phyloP scores from a whole-genome alignment of 2,329 filamentous ascomycete species.

The Ceratocystis lukuohia region DNA sequence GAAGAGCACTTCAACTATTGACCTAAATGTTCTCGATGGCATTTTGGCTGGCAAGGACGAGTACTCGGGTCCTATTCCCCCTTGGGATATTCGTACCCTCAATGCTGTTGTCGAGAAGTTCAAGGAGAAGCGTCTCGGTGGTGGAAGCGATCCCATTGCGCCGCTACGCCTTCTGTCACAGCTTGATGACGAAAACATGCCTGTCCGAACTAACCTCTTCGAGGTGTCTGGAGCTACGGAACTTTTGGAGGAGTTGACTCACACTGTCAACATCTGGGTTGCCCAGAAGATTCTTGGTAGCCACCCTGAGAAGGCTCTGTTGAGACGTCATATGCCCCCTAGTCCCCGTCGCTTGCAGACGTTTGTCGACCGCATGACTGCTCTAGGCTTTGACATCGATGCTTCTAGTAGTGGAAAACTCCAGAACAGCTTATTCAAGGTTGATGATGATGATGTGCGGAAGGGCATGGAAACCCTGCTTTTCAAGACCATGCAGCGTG shows the following conservation, averaged over 20 bases:
- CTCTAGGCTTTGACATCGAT: conserved; percentile 81
- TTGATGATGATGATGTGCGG: conserved; percentile 75
- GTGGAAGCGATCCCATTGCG: conserved; percentile 65
- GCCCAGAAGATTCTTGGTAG: conserved; percentile 68
- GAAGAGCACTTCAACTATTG: conserved; percentile 77
- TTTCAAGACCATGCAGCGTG: conserved; percentile 88
- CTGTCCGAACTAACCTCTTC: conserved; percentile 92
- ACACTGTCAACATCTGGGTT: conserved; percentile 83
- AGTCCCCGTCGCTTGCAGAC: conserved; percentile 80
- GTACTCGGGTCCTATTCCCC: conserved; percentile 37
- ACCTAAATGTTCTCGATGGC: conserved; percentile 73
- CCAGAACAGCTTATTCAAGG: conserved; percentile 88
- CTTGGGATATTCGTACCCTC: conserved; percentile 68
- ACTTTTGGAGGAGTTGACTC: conserved; percentile 85
- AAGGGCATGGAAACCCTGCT: conserved; percentile 97
- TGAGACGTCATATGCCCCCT: conserved; percentile 73
- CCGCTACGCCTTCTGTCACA: conserved; percentile 83
- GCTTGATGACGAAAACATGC: conserved; percentile 94
- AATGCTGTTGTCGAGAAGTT: conserved; percentile 78
- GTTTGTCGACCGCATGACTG: conserved; percentile 85
- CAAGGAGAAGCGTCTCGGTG: conserved; percentile 72
- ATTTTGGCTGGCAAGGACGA: conserved; percentile 59
- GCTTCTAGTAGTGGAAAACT: conserved; percentile 76
- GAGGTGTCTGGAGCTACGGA: conserved; percentile 80
- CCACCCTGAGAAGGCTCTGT: conserved; percentile 80